These are phyloP conservation scores for Helenozyma baotianmanensis DNA, from an alignment of 805 yeast genomes.

Conservation along the genomic window DNA sequence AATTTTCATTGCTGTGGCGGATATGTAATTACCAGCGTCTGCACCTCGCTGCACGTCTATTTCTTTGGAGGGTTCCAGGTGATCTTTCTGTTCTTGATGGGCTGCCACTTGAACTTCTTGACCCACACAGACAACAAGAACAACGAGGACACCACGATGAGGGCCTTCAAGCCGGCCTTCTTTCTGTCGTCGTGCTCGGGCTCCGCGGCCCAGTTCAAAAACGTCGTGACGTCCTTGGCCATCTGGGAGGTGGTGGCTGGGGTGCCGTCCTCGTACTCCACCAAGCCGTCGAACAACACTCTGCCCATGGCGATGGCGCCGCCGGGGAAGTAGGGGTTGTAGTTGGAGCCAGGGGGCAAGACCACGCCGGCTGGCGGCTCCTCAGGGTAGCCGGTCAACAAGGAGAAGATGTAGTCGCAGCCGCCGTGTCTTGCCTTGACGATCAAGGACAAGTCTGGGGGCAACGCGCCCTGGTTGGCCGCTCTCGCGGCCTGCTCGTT, in stretches of 20 bases:
- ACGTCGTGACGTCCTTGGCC: slow-evolving; percentile 97
- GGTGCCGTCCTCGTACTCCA: slow-evolving; percentile 98
- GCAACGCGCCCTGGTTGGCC: slow-evolving; percentile 98
- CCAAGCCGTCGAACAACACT: slow-evolving; percentile 94
- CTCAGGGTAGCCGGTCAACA: slow-evolving; percentile 98
- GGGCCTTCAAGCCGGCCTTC: slow-evolving; percentile 91
- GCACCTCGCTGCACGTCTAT: too few species aligned
- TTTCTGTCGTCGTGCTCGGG: slow-evolving; percentile 99
- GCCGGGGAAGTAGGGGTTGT: slow-evolving; percentile 99
- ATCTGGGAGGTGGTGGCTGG: slow-evolving; percentile 97
- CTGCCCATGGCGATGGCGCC: slow-evolving; percentile 99
- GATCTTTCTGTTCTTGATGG: slow-evolving; percentile 91
- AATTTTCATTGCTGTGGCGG: too few species aligned
- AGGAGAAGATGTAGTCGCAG: slow-evolving; percentile 87
- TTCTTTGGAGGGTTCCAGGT: slow-evolving; percentile 89
- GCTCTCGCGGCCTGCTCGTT: slow-evolving; percentile 99
- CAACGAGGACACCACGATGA: slow-evolving; percentile 71
- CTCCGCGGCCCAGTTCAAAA: slow-evolving; percentile 97
- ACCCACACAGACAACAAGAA: slow-evolving; percentile 84
- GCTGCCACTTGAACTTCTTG: slow-evolving; percentile 97
- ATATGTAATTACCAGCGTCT: too few species aligned
- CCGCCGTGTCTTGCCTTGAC: slow-evolving; percentile 99
- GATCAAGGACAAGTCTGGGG: slow-evolving; percentile 95
- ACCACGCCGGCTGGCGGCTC: slow-evolving; percentile 97
- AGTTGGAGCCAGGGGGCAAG: slow-evolving; percentile 91